phyloP scores from a whole-genome alignment of 2,329 filamentous ascomycete species.

The Magnaporthiopsis rhizophila region DNA sequence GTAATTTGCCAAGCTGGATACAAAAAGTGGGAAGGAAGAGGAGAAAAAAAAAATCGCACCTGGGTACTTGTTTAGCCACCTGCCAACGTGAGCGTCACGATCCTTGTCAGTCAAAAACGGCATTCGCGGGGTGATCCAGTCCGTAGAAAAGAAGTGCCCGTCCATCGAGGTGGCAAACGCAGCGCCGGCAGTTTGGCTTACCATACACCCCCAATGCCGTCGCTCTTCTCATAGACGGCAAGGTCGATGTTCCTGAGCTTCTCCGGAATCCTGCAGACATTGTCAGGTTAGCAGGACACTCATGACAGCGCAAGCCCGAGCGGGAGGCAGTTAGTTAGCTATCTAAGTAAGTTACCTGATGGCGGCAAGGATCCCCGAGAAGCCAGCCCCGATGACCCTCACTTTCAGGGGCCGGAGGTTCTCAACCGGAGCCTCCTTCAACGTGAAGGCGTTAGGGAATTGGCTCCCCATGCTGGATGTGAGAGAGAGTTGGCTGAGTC shows the following conservation, averaged over 20 bases:
- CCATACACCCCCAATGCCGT: slow-evolving; percentile 26
- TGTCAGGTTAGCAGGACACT: neutral
- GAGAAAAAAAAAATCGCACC: slow-evolving; percentile 11
- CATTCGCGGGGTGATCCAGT: neutral
- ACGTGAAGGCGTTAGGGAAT: slow-evolving; percentile 1
- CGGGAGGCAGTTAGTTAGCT: no score
- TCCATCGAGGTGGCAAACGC: neutral
- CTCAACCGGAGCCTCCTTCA: slow-evolving; percentile 23
- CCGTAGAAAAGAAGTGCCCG: neutral
- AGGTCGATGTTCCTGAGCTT: slow-evolving; percentile 25
- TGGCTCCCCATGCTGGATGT: neutral
- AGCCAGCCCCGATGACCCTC: slow-evolving; percentile 25
- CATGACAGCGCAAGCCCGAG: neutral
- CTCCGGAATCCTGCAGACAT: slow-evolving; percentile 22
- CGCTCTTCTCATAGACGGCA: slow-evolving; percentile 27
- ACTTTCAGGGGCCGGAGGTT: slow-evolving; percentile 25
- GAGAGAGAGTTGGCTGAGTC: no score
- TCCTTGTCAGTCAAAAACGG: neutral
- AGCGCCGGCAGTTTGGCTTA: slow-evolving; percentile 11
- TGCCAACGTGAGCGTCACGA: slow-evolving; percentile 5
- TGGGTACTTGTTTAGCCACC: slow-evolving; percentile 26
- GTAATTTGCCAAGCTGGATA: neutral
- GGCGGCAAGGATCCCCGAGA: slow-evolving; percentile 24
- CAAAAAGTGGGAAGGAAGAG: neutral
- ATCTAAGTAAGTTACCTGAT: slow-evolving; percentile 19